Evolutionary conservation across 2,329 filamentous ascomycete genomes (phyloP), one percentile per base, ranked within the genome.

Genomic region (Phaeosphaeriaceae sp.): DNA sequence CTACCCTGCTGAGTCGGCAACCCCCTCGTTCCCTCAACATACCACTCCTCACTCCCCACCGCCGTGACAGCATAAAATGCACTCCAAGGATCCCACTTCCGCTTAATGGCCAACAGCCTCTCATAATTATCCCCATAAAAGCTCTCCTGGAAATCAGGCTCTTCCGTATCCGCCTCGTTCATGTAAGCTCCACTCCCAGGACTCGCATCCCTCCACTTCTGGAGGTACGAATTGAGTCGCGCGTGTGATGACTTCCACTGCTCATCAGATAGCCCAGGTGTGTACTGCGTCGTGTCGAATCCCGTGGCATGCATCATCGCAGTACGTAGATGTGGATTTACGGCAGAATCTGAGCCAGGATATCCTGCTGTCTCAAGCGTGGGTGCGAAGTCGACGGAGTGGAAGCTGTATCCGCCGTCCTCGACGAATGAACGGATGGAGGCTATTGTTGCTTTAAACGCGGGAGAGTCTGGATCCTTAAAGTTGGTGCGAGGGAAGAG

Each of bases 401-500:
- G 69, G 46, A 68, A 69, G 19, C n/a, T 57, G 53, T 72, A 71
- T 4, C 66, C 65, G 3, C 71, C 71, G 21, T 70, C 66, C 60
- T 71, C 68, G 11, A 72, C 68, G 15, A 63, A 71, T 3, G 53
- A 46, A 13, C 69, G 62, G 17, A 72, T 71, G 1, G 68, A 51
- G 3, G 48, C 56, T 51, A 72, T 73, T 1, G 61, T 66, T 1
- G 47, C 48, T 10, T 57, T 47, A 51, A 70, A 72, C 2, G 52
- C 50, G 7, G 44, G 19, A 1, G 64, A 68, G 19, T 53, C 54
- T 4, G 62, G 45, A 36, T 72, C 54, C 47, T 57, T 57, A 7
- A 79, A 67, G n/a, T 61, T 67, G 13, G 59, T 50, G 21, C 69
- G 62, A 1, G 76, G 78, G 2, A 80, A 66, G 1, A 80, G 71